Evolutionary conservation across 768 basidiomycete genomes (phyloP), one percentile per base, ranked within the genome.

Genomic region (Crepidotus variabilis): DNA sequence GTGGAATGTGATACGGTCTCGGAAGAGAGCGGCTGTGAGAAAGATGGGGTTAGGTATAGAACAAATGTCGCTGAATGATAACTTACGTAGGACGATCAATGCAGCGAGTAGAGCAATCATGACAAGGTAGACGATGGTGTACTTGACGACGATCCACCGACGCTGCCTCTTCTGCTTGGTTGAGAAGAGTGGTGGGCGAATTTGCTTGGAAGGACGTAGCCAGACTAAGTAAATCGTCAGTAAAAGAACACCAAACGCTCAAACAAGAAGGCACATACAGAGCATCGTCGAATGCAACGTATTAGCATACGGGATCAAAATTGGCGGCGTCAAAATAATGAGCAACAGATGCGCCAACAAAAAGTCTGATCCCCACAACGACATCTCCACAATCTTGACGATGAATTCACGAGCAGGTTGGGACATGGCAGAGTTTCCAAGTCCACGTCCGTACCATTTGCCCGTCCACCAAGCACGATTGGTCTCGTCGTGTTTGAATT

Each of bases 391-490:
- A 57, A 96, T 92, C 80, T 98, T 99, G 75, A 98, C 95, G 55
- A 98, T 83, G 67, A 90, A 97, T 78, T 98, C 97, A 69, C 97
- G 88, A 55, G 92, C 94, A 32, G 95, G 94, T 69, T 98, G 97
- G 28, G 93, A 94, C 69, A 96, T 86, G 35, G 91, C 93, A 33
- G 91, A 89, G n/a, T 81, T 81, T 13, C 96, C 96, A 18, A 99
- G 78, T 24, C 93, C 92, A 57, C 94, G 83, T 48, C 95, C 94
- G 68, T 95, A 95, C 97, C 97, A 98, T 77, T 90, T 88, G 59
- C 94, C 95, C 16, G 95, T 94, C 97, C 97, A 99, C 96, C 96
- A 98, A 1, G 95, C 95, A 58, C 92, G 82, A 75, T 98, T 98
- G 23, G 92, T 95, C 76, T 98, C 94, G 67, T 99, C 97, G 68